Conservation (phyloP, 2,329 filamentous ascomycete species). For the Botrytis porri region DNA sequence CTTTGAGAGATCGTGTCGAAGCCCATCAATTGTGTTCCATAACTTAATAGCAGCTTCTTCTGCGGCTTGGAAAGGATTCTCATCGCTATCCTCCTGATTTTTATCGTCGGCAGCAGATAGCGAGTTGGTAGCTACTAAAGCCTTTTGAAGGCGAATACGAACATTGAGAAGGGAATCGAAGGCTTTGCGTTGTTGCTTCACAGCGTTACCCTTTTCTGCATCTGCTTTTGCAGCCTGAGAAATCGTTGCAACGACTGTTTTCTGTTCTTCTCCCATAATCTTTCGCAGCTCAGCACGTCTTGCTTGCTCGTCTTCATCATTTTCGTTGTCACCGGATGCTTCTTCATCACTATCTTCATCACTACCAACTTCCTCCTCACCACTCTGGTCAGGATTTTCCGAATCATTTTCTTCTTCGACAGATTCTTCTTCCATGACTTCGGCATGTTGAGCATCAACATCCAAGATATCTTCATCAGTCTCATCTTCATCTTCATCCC, state of each 20-base stretch:
- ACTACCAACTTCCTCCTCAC: conserved; percentile 33
- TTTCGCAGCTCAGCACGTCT: conserved; percentile 59
- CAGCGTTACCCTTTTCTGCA: conserved; percentile 78
- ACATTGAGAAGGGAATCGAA: conserved; percentile 89
- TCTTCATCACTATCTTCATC: conserved; percentile 39
- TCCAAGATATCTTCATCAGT: conserved; percentile 38
- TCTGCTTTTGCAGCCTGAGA: conserved; percentile 69
- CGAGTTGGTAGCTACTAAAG: conserved; percentile 77
- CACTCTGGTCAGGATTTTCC: conserved; percentile 37
- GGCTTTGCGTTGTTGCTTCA: conserved; percentile 78
- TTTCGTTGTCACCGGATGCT: conserved; percentile 30
- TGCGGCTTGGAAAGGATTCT: conserved; percentile 65
- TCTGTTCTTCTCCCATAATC: conserved; percentile 66
- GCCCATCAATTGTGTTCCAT: conserved; percentile 74
- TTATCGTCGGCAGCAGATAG: conserved; percentile 50
- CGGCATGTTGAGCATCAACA: conserved; percentile 36
- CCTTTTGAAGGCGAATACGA: conserved; percentile 90
- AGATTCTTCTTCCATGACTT: conserved; percentile 36
- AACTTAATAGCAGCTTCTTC: conserved; percentile 83
- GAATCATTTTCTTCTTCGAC: conserved; percentile 34
- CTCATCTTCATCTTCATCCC: conserved; percentile 29
- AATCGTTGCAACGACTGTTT: conserved; percentile 59
- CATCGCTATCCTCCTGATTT: conserved; percentile 40
- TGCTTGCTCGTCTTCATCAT: conserved; percentile 37
- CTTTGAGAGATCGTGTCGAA: conserved; percentile 59